Evolutionary conservation across 1,284 basidiomycete genomes (phyloP), one percentile per base, ranked within the genome.

Genomic region (Spongiforma sp.): DNA sequence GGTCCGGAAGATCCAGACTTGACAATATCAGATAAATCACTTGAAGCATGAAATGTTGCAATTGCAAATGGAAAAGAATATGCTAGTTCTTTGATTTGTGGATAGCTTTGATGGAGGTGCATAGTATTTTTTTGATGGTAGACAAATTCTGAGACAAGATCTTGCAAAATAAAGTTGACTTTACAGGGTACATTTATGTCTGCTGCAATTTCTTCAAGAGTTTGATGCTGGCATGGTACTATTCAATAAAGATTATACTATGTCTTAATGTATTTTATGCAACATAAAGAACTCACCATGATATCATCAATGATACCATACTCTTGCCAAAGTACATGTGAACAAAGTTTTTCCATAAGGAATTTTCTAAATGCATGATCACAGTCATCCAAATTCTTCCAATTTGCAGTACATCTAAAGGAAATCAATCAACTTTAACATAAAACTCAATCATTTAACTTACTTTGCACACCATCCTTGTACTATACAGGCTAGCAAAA

Each of bases 381-480:
- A 52, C 30, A 54, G 19, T 33, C 21, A 54, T 54, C 32, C 52
- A 54, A 54, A 33, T 54, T 33, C 14, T 14, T 11, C 9, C 12
- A 12, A 24, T 54, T 14, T 21, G 52, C 32, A 54, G 26, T n/a
- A 54, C 32, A 54, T n/a, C 52, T 54, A n/a, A 21, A 46, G n/a
- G 12, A 37, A 37, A 37, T 37, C 17, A 28, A 50, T 50, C 15
- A 50, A 28, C 19, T 8, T n/a, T 50, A 12, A 52, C 50, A 52
- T 17, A 19, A 17, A 32, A 28, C 21, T 52, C 28, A 54, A 54
- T 21, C 32, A 54, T 36, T 52, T 30, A 32, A 50, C 26, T 50
- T 52, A 59, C 48, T 52, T 50, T 15, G 46, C 2, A 52, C 46
- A 59, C 48, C 46, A 59, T 46, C 58, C 48, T 28, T 59, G 46